Evolutionary conservation across 345 rosid species (phyloP).

Genomic region (Angophora floribunda): DNA sequence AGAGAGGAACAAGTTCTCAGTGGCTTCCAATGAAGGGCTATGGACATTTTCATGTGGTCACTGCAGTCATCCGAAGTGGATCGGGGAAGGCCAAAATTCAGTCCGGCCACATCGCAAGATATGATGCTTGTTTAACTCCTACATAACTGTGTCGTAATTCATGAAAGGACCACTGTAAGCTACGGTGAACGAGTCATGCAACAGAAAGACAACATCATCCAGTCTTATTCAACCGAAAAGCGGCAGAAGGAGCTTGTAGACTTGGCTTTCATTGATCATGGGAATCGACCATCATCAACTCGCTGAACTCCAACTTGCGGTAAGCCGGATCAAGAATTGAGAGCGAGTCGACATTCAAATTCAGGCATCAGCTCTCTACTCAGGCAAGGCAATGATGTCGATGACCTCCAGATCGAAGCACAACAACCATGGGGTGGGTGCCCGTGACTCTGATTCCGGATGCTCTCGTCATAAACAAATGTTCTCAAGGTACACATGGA

Average conservation of each 20-base stretch:
- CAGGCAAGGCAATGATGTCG: background rate
- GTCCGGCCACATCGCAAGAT: background rate
- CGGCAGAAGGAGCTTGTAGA: conserved; percentile 5
- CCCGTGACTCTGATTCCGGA: conserved; percentile 7
- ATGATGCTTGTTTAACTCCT: background rate
- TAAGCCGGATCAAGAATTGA: conserved; percentile 10
- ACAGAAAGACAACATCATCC: background rate
- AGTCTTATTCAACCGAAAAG: background rate
- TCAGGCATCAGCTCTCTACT: conserved; percentile 8
- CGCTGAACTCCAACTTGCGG: conserved; percentile 8
- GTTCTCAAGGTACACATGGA: background rate
- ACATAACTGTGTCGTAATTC: background rate
- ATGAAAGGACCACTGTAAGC: background rate
- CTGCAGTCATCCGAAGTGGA: background rate
- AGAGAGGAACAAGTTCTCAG: background rate
- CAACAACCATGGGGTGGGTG: background rate
- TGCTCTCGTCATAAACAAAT: conserved; percentile 12
- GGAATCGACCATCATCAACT: conserved; percentile 11
- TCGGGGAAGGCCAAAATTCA: background rate
- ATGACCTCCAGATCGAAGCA: conserved; percentile 14
- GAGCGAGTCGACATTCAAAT: conserved; percentile 17
- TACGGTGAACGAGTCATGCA: background rate
- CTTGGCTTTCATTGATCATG: conserved; percentile 9
- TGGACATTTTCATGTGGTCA: background rate
- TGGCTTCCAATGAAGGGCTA: background rate